Base-by-base conservation (phyloP, 2,329 filamentous ascomycete species). In the Cyanodermella asteris region DNA sequence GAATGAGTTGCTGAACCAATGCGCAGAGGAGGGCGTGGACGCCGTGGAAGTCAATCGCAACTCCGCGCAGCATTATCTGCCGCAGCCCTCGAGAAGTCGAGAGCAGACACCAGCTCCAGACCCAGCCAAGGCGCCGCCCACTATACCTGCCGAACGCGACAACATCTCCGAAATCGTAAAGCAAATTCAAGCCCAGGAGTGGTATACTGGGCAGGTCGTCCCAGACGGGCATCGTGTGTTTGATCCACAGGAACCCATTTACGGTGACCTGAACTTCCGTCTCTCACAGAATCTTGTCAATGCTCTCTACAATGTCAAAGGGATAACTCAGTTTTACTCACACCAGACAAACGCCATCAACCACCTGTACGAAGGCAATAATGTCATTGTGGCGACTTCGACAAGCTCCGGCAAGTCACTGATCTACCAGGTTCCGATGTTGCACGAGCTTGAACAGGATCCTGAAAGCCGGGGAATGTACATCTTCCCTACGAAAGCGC, bases 341-440 rank as follows among this genome's bases (percentile, higher is more conserved):
- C 87, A 97, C 45, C 87, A 97, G 48, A 70, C 82, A 0, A 77
- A 91, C 49, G 87, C 87, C 1, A 78, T 97, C 38, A 97, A 97
- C 41, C 67, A 73, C 31, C 55, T 97, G 2, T 61, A 84, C 28
- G 64, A 73, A 3, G 84, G 81, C 0, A 64, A 72, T 18, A 71
- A 93, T 43, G 80, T 94, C 9, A 84, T 97, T 25, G 73, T 97
- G 2, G 72, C 82, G 2, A 97, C 87, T 0, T 91, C 84, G 1
- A 97, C 87, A 0, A 91, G 78, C 42, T 97, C 87, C 1, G 87
- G 87, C 7, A 97, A 97, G 47, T 93, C 81, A 5, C 54, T 97
- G n/a, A 93, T 97, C 32, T 97, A 94, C 41, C 87, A 97, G 41
- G 62, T 97, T 10, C 87, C 87, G 0, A 80, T 97, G 22, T 52